Conservation (phyloP, 306 rosid genomes). For the Lagenaria siceraria region DNA sequence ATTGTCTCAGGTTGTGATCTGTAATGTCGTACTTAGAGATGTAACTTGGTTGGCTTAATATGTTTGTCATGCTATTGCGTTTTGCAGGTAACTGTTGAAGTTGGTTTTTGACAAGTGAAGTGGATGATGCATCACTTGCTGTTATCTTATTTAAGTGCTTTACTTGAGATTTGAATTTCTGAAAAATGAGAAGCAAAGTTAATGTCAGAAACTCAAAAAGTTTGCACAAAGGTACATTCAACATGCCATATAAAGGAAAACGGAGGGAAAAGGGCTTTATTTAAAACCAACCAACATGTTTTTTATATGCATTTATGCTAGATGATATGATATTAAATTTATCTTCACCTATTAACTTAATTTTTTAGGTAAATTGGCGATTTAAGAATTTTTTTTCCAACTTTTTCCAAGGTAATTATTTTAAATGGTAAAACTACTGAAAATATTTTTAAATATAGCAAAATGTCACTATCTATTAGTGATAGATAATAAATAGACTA, state of each 20-base stretch:
- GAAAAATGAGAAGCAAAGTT: neutral
- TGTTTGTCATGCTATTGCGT: neutral
- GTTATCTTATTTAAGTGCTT: neutral
- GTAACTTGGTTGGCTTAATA: neutral
- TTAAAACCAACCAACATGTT: too few species aligned
- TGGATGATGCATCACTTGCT: neutral
- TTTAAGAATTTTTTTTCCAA: too few species aligned
- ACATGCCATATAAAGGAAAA: neutral
- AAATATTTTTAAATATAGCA: too few species aligned
- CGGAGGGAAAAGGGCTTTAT: too few species aligned
- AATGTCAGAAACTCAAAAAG: neutral
- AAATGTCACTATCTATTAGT: too few species aligned
- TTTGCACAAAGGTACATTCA: neutral
- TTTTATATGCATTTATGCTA: too few species aligned
- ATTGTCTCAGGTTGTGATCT: neutral
- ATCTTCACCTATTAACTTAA: too few species aligned
- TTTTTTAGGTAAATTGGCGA: too few species aligned
- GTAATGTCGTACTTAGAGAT: neutral
- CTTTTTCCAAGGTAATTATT: too few species aligned
- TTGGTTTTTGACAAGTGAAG: neutral
- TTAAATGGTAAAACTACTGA: too few species aligned
- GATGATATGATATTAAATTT: too few species aligned
- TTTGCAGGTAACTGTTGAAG: neutral
- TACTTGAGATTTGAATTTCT: constrained; percentile 21
- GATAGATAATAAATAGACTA: too few species aligned